Evolutionary conservation across 768 basidiomycete species (phyloP).

Genomic region (Lactarius psammicola): DNA sequence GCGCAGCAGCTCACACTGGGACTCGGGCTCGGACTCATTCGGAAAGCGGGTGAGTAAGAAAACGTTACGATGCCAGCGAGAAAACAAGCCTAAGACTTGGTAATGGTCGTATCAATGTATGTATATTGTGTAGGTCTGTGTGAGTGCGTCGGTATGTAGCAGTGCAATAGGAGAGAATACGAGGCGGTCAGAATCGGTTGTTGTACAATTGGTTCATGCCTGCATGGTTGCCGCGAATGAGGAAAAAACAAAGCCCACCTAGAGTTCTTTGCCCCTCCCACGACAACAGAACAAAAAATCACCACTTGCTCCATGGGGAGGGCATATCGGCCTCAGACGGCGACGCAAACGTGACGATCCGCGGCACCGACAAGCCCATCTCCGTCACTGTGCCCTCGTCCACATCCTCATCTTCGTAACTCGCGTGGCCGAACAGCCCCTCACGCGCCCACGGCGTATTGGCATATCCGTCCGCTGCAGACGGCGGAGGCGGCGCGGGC

Average conservation of each 20-base stretch:
- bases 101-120: neutral
- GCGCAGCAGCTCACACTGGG: neutral
- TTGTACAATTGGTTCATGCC: neutral
- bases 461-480: constrained; percentile 23
- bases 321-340: constrained; percentile 15
- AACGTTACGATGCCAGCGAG: neutral
- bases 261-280: neutral
- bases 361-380: constrained; percentile 7
- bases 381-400: neutral
- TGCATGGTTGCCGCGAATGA: neutral
- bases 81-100: neutral
- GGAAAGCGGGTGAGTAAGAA: neutral
- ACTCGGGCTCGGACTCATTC: neutral
- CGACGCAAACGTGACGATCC: constrained; percentile 14
- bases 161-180: neutral
- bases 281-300: neutral
- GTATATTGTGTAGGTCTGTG: neutral
- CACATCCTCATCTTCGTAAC: neutral
- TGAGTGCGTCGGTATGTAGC: constrained; percentile 2
- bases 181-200: neutral
- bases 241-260: neutral
- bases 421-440: neutral
- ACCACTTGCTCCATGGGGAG: constrained; percentile 21
- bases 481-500: constrained; percentile 27
- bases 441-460: constrained; percentile 24